These are phyloP conservation scores for Geosiphon pyriformis DNA, from an alignment of 192 early-diverging fungal genomes.

Conservation along the genomic window DNA sequence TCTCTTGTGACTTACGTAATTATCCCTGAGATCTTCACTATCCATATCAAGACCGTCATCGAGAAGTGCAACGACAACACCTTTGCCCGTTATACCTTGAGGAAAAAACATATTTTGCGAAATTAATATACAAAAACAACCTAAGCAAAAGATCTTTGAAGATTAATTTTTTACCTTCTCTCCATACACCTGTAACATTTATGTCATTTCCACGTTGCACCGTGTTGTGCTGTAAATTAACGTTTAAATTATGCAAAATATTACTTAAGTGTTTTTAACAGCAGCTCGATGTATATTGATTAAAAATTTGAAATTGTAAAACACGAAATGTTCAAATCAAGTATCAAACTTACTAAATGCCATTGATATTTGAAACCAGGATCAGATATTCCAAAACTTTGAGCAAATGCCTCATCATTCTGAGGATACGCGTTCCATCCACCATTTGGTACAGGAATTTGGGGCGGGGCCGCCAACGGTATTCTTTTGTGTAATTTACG, in stretches of 20 bases:
- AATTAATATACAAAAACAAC: no score
- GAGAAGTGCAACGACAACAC: conserved; percentile 82
- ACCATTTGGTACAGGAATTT: conserved; percentile 21
- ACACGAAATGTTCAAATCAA: neutral
- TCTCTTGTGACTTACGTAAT: conserved; percentile 67
- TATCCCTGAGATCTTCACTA: conserved; percentile 74
- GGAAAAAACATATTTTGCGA: no score
- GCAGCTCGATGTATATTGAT: no score
- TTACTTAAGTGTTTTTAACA: no score
- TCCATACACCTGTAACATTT: conserved; percentile 92
- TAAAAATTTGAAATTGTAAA: neutral
- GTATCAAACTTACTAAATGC: conserved; percentile 61
- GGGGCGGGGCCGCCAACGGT: conserved; percentile 1
- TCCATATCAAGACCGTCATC: conserved; percentile 94
- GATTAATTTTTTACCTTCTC: conserved; percentile 58
- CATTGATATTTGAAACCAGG: conserved; percentile 73
- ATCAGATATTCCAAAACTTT: conserved; percentile 56
- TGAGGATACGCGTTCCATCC: conserved; percentile 16
- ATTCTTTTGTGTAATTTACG: conserved; percentile 34
- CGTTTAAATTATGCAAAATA: neutral
- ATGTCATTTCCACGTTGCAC: conserved; percentile 69
- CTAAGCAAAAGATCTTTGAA: no score
- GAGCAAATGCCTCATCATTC: conserved; percentile 21
- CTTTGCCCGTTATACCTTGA: conserved; percentile 76
- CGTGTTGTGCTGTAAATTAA: conserved; percentile 41